phyloP scores from a whole-genome alignment of 2,329 filamentous ascomycete species.

The Coniochaeta ligniaria region DNA sequence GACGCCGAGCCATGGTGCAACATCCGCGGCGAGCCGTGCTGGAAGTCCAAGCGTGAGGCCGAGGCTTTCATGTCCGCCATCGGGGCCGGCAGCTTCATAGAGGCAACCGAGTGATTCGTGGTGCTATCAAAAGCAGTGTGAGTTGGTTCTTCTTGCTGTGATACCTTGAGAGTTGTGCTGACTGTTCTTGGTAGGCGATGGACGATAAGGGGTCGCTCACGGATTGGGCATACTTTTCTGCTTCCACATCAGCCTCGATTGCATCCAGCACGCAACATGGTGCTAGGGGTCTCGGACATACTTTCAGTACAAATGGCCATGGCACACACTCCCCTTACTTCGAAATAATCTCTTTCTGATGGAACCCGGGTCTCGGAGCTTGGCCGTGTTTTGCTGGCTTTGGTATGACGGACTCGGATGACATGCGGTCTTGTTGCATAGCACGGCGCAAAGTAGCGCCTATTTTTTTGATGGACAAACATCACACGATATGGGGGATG shows the following conservation, averaged over 20 bases:
- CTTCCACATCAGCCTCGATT: neutral
- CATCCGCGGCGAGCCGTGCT: slow-evolving; percentile 32
- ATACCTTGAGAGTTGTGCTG: neutral
- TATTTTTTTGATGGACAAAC: neutral
- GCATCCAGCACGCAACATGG: neutral
- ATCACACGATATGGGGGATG: neutral
- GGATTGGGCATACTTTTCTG: neutral
- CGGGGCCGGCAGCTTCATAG: neutral
- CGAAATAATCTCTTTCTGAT: neutral
- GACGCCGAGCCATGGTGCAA: slow-evolving; percentile 23
- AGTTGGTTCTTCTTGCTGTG: neutral
- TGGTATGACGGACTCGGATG: neutral
- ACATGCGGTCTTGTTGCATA: neutral
- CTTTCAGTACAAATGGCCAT: neutral
- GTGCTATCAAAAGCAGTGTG: too few species aligned
- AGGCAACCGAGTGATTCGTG: slow-evolving; percentile 11
- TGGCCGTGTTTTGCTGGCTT: neutral
- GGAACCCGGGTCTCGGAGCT: neutral
- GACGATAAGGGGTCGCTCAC: neutral
- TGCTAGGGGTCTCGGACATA: neutral
- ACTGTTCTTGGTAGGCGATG: neutral
- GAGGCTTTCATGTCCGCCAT: slow-evolving; percentile 22
- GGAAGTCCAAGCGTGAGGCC: slow-evolving; percentile 33
- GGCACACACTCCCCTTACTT: neutral
- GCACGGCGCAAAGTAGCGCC: neutral